A percentile compares a stretch with the other conserved stretches of the same genome.
phyloP scores from a whole-genome alignment of 1,284 basidiomycete genomes.

The Cutaneotrichosporon cavernicola region DNA sequence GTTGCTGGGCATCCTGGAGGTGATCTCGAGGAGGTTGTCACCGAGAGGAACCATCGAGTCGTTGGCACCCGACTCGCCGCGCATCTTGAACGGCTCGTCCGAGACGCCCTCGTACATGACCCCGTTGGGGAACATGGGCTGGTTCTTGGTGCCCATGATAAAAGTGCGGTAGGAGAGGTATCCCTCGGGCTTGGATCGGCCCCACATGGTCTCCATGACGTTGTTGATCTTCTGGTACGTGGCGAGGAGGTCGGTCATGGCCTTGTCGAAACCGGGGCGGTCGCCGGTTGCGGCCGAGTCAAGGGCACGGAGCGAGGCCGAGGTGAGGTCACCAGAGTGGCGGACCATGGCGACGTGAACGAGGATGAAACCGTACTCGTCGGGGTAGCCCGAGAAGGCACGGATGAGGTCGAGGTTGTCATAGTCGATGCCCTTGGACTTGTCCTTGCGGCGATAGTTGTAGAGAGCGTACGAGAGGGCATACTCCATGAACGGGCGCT shows the following conservation, averaged over 20 bases:
- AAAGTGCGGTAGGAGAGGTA: constrained; percentile 23
- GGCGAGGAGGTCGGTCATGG: constrained; percentile 19
- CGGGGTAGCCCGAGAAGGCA: constrained; percentile 26
- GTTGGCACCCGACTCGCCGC: constrained; percentile 29
- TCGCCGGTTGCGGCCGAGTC: constrained; percentile 20
- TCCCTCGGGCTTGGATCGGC: constrained; percentile 26
- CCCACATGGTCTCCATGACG: constrained; percentile 30
- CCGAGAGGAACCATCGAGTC: constrained; percentile 29
- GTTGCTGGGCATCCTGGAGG: constrained; percentile 25
- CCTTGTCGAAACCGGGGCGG: constrained; percentile 22
- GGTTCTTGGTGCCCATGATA: constrained; percentile 23
- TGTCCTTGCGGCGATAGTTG: constrained; percentile 27
- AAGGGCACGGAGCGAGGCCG: constrained; percentile 18
- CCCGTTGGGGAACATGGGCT: constrained; percentile 28
- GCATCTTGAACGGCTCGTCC: constrained; percentile 26
- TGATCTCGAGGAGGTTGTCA: constrained; percentile 30
- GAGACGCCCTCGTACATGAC: constrained; percentile 29
- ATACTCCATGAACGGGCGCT: constrained; percentile 30
- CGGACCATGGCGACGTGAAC: constrained; percentile 29
- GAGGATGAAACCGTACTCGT: constrained; percentile 28
- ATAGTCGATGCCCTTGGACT: constrained; percentile 19
- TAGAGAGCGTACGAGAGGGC: constrained; percentile 29
- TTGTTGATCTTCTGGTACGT: constrained; percentile 25
- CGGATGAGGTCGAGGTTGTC: constrained; percentile 29
- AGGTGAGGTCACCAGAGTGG: constrained; percentile 22